These are phyloP conservation scores for Fremontodendron californicum DNA, from an alignment of 345 rosid species.

Conservation along the genomic window DNA sequence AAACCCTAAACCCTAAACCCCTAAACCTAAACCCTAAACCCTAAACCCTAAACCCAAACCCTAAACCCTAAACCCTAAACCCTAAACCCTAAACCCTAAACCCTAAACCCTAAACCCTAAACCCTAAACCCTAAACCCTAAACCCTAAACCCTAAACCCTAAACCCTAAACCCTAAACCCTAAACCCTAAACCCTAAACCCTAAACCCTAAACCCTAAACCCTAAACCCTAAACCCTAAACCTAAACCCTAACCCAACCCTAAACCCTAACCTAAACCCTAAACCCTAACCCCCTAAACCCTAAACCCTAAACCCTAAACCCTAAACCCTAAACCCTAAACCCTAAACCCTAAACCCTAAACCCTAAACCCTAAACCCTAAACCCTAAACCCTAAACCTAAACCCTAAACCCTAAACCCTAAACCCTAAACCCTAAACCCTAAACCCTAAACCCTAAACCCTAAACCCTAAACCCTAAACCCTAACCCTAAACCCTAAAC, in stretches of 20 bases:
- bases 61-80: conserved; percentile 4
- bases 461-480: conserved; percentile 20
- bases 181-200: conserved; percentile 5
- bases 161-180: conserved; percentile 16
- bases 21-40: conserved; percentile 5
- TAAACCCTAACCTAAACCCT: no score
- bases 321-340: background rate
- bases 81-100: conserved; percentile 9
- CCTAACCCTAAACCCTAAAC: conserved; percentile 19
- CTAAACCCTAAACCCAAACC: conserved; percentile 1
- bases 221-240: background rate
- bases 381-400: conserved; percentile 17
- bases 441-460: conserved; percentile 10
- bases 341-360: conserved; percentile 17
- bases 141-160: conserved; percentile 17
- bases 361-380: conserved; percentile 19
- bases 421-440: conserved; percentile 10
- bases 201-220: conserved; percentile 1
- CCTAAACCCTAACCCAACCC: no score
- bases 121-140: conserved; percentile 17
- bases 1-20: no score
- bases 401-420: no score
- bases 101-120: conserved; percentile 14
- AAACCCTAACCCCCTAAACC: no score
- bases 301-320: conserved; percentile 12